Percentiles rank a stretch among this genome's conserved stretches.
phyloP scores from a whole-genome alignment of 2,329 filamentous ascomycete genomes.

The Aspergillus sp. region DNA sequence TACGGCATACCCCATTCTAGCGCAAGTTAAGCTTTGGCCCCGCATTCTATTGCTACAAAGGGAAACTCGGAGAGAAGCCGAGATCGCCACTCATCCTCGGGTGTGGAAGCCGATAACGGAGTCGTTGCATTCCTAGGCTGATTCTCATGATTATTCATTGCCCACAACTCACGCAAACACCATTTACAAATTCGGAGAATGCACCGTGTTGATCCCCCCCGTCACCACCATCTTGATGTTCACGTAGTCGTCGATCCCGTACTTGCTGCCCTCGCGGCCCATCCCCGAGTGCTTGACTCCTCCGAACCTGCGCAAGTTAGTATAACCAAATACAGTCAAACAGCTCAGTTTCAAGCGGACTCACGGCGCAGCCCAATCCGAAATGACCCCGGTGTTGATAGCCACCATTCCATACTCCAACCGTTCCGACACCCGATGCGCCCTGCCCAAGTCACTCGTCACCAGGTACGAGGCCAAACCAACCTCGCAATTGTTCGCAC shows the following conservation, averaged over 20 bases:
- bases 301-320: conserved; percentile 59
- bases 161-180: no score
- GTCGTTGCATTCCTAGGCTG: no score
- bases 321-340: no score
- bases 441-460: conserved; percentile 59
- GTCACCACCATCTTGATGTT: conserved; percentile 62
- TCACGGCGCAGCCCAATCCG: conserved; percentile 16
- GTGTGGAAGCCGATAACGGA: no score
- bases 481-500: conserved; percentile 1
- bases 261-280: conserved; percentile 74
- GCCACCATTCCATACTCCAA: conserved; percentile 34
- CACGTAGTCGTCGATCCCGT: conserved; percentile 75
- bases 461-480: conserved; percentile 71
- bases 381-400: conserved; percentile 22
- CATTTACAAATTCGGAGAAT: background rate
- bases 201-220: conserved; percentile 5
- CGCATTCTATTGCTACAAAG: no score
- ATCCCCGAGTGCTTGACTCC: conserved; percentile 81
- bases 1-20: no score
- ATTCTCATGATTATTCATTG: no score
- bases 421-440: conserved; percentile 62
- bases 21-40: no score
- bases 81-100: no score
- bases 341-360: background rate
- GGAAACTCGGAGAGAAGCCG: no score